Conservation (phyloP, 176 grass and related monocot genomes). For the Raddia distichophylla region DNA sequence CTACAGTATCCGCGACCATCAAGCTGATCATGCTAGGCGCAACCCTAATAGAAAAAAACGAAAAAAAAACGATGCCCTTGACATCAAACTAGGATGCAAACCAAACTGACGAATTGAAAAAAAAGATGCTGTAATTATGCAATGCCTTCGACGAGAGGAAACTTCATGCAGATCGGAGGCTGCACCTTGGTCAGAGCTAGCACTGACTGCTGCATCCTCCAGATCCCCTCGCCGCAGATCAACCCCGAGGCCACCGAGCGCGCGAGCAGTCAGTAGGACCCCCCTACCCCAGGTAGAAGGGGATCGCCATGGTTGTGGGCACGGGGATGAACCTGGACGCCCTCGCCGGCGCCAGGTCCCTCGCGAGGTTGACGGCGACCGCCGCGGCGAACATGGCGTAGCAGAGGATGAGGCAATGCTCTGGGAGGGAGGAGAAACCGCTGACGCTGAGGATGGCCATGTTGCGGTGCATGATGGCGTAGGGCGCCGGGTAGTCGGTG, state of each 20-base stretch:
- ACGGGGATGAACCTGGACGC: slow-evolving; percentile 14
- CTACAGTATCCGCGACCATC: not conserved
- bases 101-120: not conserved
- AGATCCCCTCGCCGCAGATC: slow-evolving; percentile 41
- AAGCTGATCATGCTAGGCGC: not conserved
- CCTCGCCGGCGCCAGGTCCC: slow-evolving; percentile 5
- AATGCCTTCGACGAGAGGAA: not conserved
- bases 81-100: no score
- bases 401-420: slow-evolving; percentile 32
- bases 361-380: not conserved
- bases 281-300: not conserved
- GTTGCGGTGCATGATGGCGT: not conserved
- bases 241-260: slow-evolving; percentile 27
- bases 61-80: no score
- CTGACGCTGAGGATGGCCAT: slow-evolving; percentile 15
- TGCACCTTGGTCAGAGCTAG: slow-evolving; percentile 3
- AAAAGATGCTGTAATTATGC: not conserved
- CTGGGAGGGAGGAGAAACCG: slow-evolving; percentile 6
- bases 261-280: not conserved
- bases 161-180: slow-evolving; percentile 38
- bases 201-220: not conserved
- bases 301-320: slow-evolving; percentile 27
- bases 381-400: not conserved
- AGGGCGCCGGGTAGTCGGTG: slow-evolving; percentile 9
- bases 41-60: not conserved